Evolutionary conservation across 768 basidiomycete species (phyloP), one percentile per base, ranked within the genome.

Genomic region (Gloeostereum incarnatum): DNA sequence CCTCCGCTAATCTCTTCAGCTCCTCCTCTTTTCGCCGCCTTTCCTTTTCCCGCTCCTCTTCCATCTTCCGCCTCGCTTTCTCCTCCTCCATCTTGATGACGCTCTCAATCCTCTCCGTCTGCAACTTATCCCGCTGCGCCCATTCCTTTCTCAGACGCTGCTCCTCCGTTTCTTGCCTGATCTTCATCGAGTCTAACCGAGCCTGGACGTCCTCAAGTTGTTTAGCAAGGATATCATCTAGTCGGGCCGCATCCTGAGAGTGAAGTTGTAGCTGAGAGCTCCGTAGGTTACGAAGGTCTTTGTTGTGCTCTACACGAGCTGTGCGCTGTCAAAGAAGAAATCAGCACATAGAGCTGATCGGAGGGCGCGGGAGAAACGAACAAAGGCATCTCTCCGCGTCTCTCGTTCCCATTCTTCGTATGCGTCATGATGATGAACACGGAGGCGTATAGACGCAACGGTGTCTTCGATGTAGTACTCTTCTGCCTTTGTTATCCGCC

Each of bases 321-420:
- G 62, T 57, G 41, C 57, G 59, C 73, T 74, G 43, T 21, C 22
- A 21, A 23, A 29, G 32, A 20, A 37, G n/a, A 23, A 30, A 21
- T 38, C 8, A 27, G 27, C 18, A 40, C 22, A 11, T 29, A 27
- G 18, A 10, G 14, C 22, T 8, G 14, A 18, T 4, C 7, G 40
- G 4, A n/a, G 30, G 10, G 13, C 10, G 11, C 4, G 20, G 8
- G 41, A 27, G 36, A 26, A 6, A 59, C 71, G 42, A 50, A 74
- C 71, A 44, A 71, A 68, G 18, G 73, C 66, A 49, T 74, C 69
- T 50, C 62, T 63, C 32, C 69, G 61, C 41, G 68, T 67, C 43
- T 66, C 56, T 40, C 63, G 62, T 53, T 73, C 66, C 73, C 73
- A 75, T 48, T 74, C 69, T 53, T 73, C 72, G 43, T 74, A 75